phyloP scores from a whole-genome alignment of 2,329 filamentous ascomycete genomes.

The Cordyceps militaris region DNA sequence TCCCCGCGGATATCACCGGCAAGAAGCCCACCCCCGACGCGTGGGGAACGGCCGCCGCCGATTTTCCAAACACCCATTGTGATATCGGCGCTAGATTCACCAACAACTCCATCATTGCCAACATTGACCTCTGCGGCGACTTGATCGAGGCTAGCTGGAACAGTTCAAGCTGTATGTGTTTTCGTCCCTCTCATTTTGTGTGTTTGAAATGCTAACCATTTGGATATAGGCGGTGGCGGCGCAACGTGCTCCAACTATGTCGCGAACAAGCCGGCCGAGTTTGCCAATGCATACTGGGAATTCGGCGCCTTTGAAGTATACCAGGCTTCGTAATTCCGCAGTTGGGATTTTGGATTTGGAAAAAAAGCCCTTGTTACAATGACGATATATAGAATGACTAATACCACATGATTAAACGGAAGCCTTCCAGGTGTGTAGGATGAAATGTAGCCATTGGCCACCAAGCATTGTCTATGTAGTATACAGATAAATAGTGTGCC shows the following conservation, averaged over 20 bases:
- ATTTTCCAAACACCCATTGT: slow-evolving; percentile 59
- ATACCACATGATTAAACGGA: not conserved
- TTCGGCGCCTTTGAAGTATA: slow-evolving; percentile 56
- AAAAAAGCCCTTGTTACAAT: not conserved
- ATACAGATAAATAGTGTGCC: slow-evolving; percentile 19
- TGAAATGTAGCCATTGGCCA: slow-evolving; percentile 16
- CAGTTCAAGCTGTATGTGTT: slow-evolving; percentile 36
- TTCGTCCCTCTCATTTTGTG: not conserved
- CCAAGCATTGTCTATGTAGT: slow-evolving; percentile 20
- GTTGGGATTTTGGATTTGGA: not conserved
- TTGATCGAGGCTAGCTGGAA: slow-evolving; percentile 42
- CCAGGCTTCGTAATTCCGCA: slow-evolving; percentile 22
- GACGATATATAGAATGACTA: not conserved
- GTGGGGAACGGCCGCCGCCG: slow-evolving; percentile 57
- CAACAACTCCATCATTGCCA: slow-evolving; percentile 59
- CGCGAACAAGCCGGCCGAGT: slow-evolving; percentile 48
- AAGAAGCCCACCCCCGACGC: slow-evolving; percentile 50
- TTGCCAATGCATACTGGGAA: slow-evolving; percentile 57
- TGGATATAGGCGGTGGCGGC: slow-evolving; percentile 39
- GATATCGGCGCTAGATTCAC: slow-evolving; percentile 52
- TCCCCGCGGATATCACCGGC: slow-evolving; percentile 46
- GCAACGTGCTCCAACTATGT: slow-evolving; percentile 52
- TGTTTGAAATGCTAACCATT: slow-evolving; percentile 17
- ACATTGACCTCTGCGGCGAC: slow-evolving; percentile 58
- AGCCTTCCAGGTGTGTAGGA: no score